Percentiles rank a stretch among this genome's conserved stretches.
phyloP scores from a whole-genome alignment of 768 basidiomycete species.

The Pluteus cervinus region DNA sequence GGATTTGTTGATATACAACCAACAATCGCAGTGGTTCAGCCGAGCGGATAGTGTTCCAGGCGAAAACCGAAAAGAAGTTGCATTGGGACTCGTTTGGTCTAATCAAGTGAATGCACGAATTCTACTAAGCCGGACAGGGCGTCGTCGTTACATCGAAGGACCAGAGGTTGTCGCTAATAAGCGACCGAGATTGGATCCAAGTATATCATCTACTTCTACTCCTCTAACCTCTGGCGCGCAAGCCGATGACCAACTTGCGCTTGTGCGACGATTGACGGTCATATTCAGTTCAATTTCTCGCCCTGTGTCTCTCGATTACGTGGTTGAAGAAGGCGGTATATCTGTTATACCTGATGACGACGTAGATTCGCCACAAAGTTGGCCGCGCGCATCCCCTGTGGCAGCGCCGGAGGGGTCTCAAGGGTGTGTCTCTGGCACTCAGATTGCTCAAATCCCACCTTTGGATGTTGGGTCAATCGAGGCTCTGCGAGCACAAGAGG shows the following conservation, averaged over 20 bases:
- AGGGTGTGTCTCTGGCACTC: neutral
- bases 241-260: slow-evolving; percentile 35
- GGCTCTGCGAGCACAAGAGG: neutral
- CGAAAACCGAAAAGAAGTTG: slow-evolving; percentile 68
- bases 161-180: slow-evolving; percentile 19
- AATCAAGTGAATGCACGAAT: slow-evolving; percentile 86
- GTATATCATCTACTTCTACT: neutral
- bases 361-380: slow-evolving; percentile 1
- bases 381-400: too few species aligned
- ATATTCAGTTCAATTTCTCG: slow-evolving; percentile 66
- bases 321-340: slow-evolving; percentile 63
- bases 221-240: slow-evolving; percentile 5
- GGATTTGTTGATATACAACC: slow-evolving; percentile 51
- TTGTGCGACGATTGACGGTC: slow-evolving; percentile 68
- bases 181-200: slow-evolving; percentile 10
- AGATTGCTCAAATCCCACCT: too few species aligned
- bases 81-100: slow-evolving; percentile 88
- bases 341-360: slow-evolving; percentile 16
- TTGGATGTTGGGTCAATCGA: neutral
- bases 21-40: slow-evolving; percentile 74
- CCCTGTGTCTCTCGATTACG: slow-evolving; percentile 66
- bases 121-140: slow-evolving; percentile 72
- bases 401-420: too few species aligned
- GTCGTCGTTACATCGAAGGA: slow-evolving; percentile 51
- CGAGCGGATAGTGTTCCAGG: slow-evolving; percentile 54